These are phyloP conservation scores for Lipomyces starkeyi DNA, from an alignment of 805 yeast species.

Conservation along the genomic window DNA sequence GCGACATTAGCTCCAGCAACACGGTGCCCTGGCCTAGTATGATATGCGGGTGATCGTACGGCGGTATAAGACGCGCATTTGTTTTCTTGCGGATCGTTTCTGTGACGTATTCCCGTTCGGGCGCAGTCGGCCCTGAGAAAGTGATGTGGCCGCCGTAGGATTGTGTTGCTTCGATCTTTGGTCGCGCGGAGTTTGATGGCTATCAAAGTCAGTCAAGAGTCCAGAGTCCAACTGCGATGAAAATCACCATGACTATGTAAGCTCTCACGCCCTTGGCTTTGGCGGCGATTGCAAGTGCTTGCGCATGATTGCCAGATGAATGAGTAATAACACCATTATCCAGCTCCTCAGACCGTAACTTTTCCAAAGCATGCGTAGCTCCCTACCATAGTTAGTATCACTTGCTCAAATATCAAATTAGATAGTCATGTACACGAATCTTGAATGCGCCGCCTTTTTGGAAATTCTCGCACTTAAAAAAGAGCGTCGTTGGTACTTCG, in stretches of 20 bases:
- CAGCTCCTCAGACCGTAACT: slow-evolving; percentile 50
- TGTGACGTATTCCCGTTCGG: slow-evolving; percentile 56
- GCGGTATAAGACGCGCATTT: slow-evolving; percentile 54
- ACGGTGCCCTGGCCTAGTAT: slow-evolving; percentile 60
- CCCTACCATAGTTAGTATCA: slow-evolving; percentile 37
- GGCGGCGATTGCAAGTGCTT: slow-evolving; percentile 59
- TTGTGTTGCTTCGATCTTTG: slow-evolving; percentile 54
- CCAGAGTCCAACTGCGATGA: neutral
- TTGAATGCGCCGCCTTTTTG: slow-evolving; percentile 49
- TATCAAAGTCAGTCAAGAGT: neutral
- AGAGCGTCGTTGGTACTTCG: slow-evolving; percentile 7
- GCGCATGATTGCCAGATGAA: slow-evolving; percentile 62
- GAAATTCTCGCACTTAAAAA: slow-evolving; percentile 35
- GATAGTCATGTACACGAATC: slow-evolving; percentile 47
- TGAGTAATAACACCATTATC: slow-evolving; percentile 58
- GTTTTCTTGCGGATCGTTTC: slow-evolving; percentile 48
- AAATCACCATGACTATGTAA: slow-evolving; percentile 53
- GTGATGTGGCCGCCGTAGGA: slow-evolving; percentile 59
- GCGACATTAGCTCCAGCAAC: slow-evolving; percentile 53
- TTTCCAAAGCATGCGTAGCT: slow-evolving; percentile 57
- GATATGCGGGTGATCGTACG: slow-evolving; percentile 57
- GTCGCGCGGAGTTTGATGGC: slow-evolving; percentile 59
- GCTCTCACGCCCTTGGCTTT: slow-evolving; percentile 53
- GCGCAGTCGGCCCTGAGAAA: slow-evolving; percentile 49
- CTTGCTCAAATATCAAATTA: neutral